Conservation (phyloP, 1,284 basidiomycete species). For the Cryptococcus sp. region DNA sequence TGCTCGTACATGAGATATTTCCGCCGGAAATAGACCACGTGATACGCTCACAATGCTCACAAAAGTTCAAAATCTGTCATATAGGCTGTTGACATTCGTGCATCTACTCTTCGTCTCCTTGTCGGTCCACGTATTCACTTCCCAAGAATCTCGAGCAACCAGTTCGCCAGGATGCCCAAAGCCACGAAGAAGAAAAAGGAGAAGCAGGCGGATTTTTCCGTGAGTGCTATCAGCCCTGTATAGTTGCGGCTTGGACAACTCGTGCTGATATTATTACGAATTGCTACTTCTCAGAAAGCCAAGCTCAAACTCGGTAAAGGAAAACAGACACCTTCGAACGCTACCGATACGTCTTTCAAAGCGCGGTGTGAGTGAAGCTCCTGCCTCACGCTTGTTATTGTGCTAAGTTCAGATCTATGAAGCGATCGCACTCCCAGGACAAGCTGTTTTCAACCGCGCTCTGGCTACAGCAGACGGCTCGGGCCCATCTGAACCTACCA, state of each 20-base stretch:
- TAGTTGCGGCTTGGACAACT: background rate
- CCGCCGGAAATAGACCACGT: too few species aligned
- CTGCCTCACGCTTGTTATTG: background rate
- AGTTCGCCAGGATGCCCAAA: slow-evolving; percentile 67
- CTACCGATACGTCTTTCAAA: slow-evolving; percentile 93
- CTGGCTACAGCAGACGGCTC: slow-evolving; percentile 22
- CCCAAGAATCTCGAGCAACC: background rate
- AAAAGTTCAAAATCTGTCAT: slow-evolving; percentile 3
- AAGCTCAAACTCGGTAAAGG: slow-evolving; percentile 96
- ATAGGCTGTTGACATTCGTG: background rate
- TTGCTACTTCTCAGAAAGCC: slow-evolving; percentile 68
- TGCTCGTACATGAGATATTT: too few species aligned
- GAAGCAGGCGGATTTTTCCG: slow-evolving; percentile 84
- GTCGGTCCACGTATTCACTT: background rate
- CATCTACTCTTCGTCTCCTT: background rate
- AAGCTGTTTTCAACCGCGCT: slow-evolving; percentile 58
- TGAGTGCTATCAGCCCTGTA: slow-evolving; percentile 44
- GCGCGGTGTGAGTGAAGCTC: slow-evolving; percentile 66
- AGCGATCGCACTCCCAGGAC: slow-evolving; percentile 88
- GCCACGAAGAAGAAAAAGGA: slow-evolving; percentile 81
- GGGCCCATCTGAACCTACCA: slow-evolving; percentile 65
- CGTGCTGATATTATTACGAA: too few species aligned
- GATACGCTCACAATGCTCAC: too few species aligned
- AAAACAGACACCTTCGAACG: slow-evolving; percentile 79
- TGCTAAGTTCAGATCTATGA: slow-evolving; percentile 9